phyloP scores from a whole-genome alignment of 257 asterid species.

The Solanum corneliomulleri region DNA sequence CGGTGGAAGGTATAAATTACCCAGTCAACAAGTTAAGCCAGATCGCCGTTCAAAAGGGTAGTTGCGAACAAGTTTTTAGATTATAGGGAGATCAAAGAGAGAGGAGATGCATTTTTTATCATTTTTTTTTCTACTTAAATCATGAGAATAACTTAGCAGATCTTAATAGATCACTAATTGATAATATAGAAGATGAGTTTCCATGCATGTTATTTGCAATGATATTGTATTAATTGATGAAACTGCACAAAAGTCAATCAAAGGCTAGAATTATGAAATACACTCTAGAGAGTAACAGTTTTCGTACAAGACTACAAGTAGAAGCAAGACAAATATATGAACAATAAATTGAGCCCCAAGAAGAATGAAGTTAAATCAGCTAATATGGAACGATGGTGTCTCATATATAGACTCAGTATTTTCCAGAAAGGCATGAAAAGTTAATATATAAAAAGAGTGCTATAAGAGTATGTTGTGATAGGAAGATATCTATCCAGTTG shows the following conservation, averaged over 20 bases:
- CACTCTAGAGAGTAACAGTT: not conserved
- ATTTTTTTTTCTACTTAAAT: not conserved
- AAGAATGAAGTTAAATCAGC: not conserved
- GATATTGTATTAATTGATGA: not conserved
- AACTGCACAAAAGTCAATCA: not conserved
- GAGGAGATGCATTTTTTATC: not conserved
- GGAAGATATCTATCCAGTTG: not conserved
- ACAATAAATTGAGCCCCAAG: not conserved
- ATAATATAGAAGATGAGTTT: not conserved
- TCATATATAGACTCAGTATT: not conserved
- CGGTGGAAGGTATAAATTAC: not conserved
- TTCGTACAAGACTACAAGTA: not conserved
- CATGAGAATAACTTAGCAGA: not conserved
- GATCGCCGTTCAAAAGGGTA: not conserved
- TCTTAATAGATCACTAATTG: not conserved
- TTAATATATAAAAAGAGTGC: not conserved
- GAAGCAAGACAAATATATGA: not conserved
- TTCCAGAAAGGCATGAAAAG: not conserved
- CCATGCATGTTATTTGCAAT: not conserved
- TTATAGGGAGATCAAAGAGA: not conserved
- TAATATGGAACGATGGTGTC: not conserved
- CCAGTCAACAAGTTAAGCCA: not conserved
- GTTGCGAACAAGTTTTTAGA: not conserved
- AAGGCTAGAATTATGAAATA: not conserved
- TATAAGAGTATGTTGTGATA: not conserved